Evolutionary conservation across 2,329 filamentous ascomycete species (phyloP).

Genomic region (Ceratocystis papillata): DNA sequence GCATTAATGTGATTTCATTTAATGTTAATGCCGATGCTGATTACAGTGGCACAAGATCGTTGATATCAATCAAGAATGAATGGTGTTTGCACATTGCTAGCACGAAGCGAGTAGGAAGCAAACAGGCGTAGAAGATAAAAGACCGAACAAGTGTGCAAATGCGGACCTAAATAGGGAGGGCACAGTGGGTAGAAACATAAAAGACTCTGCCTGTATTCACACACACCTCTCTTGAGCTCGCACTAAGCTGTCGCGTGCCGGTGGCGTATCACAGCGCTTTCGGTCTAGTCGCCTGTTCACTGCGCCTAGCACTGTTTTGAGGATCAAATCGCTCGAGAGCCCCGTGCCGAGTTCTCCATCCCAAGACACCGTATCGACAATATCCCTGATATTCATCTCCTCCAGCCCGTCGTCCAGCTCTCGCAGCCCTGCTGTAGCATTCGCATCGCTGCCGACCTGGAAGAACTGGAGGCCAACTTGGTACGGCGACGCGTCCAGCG

Average conservation of each 20-base stretch:
- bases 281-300: constrained; percentile 46
- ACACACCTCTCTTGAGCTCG: too few relatives aligned
- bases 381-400: constrained; percentile 56
- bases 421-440: constrained; percentile 53
- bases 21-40: background rate
- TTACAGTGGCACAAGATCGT: background rate
- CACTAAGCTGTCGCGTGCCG: too few relatives aligned
- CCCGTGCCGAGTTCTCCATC: constrained; percentile 36
- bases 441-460: constrained; percentile 68
- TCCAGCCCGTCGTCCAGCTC: constrained; percentile 63
- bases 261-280: constrained; percentile 16
- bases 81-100: background rate
- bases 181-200: background rate
- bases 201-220: background rate
- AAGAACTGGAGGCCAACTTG: constrained; percentile 95
- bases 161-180: background rate
- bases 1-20: too few relatives aligned
- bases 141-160: background rate
- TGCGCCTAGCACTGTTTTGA: constrained; percentile 73
- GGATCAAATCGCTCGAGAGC: constrained; percentile 58
- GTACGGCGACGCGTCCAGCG: constrained; percentile 57
- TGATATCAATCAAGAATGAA: background rate
- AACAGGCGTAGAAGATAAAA: background rate
- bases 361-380: constrained; percentile 84
- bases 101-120: background rate